Conservation (phyloP, 164 flowering plant genomes). For the Chimonanthus praecox region DNA sequence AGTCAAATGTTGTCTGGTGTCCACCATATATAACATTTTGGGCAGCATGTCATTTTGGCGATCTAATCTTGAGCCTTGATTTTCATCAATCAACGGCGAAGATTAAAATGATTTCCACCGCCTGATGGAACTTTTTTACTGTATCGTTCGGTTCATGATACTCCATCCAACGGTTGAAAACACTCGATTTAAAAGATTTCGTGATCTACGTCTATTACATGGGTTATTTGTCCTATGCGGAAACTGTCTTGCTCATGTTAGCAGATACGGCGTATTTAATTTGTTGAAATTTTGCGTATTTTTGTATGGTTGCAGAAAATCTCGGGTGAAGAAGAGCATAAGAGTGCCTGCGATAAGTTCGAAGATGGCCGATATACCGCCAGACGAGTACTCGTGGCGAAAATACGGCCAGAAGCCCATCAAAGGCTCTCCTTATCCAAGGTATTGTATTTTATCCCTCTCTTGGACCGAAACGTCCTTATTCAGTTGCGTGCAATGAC, state of each 20-base stretch:
- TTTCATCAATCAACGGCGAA: no score
- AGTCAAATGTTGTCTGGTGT: no score
- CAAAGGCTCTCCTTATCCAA: conserved; percentile 80
- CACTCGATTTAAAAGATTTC: background rate
- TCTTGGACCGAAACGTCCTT: background rate
- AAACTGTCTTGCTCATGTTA: background rate
- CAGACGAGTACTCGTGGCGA: conserved; percentile 82
- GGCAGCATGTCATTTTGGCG: no score
- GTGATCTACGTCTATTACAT: background rate
- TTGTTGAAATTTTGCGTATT: background rate
- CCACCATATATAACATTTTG: no score
- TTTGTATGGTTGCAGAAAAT: conserved; percentile 39
- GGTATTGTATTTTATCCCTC: conserved; percentile 24
- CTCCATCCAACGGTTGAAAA: no score
- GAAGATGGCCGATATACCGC: conserved; percentile 71
- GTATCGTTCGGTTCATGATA: no score
- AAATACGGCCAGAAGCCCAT: conserved; percentile 88
- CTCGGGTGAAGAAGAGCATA: conserved; percentile 53
- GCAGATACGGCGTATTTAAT: background rate
- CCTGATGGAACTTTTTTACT: no score
- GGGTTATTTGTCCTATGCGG: background rate
- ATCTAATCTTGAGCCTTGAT: no score
- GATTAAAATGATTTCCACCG: no score
- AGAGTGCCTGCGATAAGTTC: conserved; percentile 72
- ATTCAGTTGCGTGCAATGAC: background rate